phyloP scores from a whole-genome alignment of 208 protist species.

The Crithidia acanthocephali region DNA sequence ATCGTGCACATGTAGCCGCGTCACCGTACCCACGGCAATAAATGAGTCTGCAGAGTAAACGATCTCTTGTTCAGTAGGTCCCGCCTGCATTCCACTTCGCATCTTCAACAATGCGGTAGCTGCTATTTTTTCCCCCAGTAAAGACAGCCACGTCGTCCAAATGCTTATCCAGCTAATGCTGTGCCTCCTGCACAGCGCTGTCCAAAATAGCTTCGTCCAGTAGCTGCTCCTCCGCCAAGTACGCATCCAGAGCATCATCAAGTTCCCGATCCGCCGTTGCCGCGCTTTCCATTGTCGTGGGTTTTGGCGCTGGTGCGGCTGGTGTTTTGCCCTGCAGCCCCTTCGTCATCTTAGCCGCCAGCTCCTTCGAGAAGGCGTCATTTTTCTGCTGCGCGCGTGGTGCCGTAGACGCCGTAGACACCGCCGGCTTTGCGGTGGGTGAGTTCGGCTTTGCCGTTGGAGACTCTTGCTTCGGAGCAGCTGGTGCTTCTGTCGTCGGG shows the following conservation, averaged over 20 bases:
- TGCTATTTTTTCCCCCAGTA: no score
- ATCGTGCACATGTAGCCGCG: no score
- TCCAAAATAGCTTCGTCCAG: conserved; percentile 49
- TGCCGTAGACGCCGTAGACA: no score
- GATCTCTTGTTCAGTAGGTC: no score
- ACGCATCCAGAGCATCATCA: conserved; percentile 39
- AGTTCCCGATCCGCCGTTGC: conserved; percentile 8
- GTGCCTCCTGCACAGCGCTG: conserved; percentile 26
- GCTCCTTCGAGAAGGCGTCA: conserved; percentile 21
- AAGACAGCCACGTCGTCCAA: no score
- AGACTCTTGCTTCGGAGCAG: background rate
- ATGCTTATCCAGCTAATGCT: no score
- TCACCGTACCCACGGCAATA: no score
- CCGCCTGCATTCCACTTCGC: no score
- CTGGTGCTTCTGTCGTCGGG: background rate
- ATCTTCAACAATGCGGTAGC: no score
- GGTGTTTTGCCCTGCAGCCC: conserved; percentile 9
- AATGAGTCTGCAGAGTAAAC: no score
- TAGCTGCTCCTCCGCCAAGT: conserved; percentile 39
- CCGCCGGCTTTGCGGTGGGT: no score
- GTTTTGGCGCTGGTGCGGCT: background rate
- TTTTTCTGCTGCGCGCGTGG: background rate
- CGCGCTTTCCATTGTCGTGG: background rate
- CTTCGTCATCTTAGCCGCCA: conserved; percentile 23
- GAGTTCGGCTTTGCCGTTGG: background rate